phyloP scores from a whole-genome alignment of 495 filamentous ascomycete species.

The Podospora pseudocomata region DNA sequence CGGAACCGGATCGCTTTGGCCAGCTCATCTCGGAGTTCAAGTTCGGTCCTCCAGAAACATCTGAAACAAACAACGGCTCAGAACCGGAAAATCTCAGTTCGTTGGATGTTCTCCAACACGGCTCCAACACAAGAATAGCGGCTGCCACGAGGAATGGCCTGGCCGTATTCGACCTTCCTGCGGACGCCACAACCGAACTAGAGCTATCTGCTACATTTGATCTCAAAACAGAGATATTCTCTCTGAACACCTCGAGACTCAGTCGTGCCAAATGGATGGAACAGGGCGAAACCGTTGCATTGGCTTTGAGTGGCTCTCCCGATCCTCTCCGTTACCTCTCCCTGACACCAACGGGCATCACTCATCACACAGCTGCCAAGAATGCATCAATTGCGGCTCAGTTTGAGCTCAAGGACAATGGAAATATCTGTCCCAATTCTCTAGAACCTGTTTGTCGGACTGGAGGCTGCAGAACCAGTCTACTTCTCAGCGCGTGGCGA shows the following conservation, averaged over 20 bases:
- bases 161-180: conserved; percentile 29
- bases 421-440: conserved; percentile 32
- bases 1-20: conserved; percentile 35
- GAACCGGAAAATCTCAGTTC: conserved; percentile 34
- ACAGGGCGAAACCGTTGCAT: conserved; percentile 32
- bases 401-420: conserved; percentile 18
- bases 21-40: conserved; percentile 29
- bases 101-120: conserved; percentile 30
- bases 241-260: conserved; percentile 16
- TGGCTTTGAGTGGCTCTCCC: conserved; percentile 34
- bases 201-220: conserved; percentile 22
- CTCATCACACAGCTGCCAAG: conserved; percentile 26
- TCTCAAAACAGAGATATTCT: conserved; percentile 13
- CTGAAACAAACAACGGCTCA: neutral
- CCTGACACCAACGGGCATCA: conserved; percentile 40
- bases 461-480: conserved; percentile 28
- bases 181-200: conserved; percentile 12
- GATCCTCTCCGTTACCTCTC: conserved; percentile 39
- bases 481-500: conserved; percentile 47
- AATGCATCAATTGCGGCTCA: conserved; percentile 13
- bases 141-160: conserved; percentile 32
- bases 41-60: neutral
- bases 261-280: conserved; percentile 39
- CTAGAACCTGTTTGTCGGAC: conserved; percentile 37
- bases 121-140: conserved; percentile 16